These are phyloP conservation scores for Macrolepiota fuliginosa DNA, from an alignment of 768 basidiomycete genomes.

Conservation along the genomic window DNA sequence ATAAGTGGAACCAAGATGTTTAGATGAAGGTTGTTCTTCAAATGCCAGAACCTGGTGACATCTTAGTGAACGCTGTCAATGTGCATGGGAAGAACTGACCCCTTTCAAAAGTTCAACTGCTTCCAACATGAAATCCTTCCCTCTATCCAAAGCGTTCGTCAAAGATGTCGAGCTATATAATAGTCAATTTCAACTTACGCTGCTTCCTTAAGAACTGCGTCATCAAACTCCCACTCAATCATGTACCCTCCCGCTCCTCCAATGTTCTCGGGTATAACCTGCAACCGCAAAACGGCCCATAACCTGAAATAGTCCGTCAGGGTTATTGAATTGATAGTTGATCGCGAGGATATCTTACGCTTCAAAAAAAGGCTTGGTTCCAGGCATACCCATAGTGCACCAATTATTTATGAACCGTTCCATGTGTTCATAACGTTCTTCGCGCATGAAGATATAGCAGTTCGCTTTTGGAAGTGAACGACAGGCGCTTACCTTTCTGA, in stretches of 20 bases:
- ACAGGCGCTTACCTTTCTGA: conserved; percentile 48
- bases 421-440: conserved; percentile 73
- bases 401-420: conserved; percentile 75
- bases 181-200: conserved; percentile 60
- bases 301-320: conserved; percentile 28
- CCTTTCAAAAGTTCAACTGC: conserved; percentile 90
- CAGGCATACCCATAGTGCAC: conserved; percentile 87
- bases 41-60: conserved; percentile 54
- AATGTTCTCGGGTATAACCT: conserved; percentile 73
- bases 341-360: conserved; percentile 32
- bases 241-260: conserved; percentile 75
- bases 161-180: conserved; percentile 16
- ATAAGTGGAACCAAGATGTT: conserved; percentile 29
- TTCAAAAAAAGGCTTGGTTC: conserved; percentile 86
- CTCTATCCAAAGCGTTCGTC: conserved; percentile 45
- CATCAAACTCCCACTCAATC: conserved; percentile 91
- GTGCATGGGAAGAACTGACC: conserved; percentile 44
- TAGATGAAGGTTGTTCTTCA: conserved; percentile 57
- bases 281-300: conserved; percentile 80
- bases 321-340: conserved; percentile 9
- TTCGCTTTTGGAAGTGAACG: not conserved
- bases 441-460: conserved; percentile 1
- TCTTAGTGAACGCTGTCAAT: conserved; percentile 13
- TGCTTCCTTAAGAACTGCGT: conserved; percentile 91
- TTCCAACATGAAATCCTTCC: conserved; percentile 93